Evolutionary conservation across 768 basidiomycete species (phyloP).

Genomic region (Pilatotrama ljubarskyi): DNA sequence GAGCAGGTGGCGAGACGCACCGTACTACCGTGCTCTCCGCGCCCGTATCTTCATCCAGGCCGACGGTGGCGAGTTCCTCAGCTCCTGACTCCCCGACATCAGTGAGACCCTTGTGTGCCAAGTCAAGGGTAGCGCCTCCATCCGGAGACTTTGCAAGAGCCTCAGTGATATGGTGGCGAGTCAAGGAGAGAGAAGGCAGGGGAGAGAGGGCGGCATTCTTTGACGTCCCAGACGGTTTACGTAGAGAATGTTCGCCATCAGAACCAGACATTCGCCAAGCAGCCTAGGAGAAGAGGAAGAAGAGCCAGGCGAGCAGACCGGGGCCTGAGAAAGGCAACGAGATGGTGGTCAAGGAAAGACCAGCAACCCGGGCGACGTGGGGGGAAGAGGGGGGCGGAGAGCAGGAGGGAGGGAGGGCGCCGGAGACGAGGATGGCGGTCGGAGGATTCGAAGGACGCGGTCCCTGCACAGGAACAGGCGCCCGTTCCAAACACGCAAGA

Average conservation of each 20-base stretch:
- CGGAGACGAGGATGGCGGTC: neutral
- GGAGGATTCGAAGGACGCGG: neutral
- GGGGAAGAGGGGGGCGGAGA: neutral
- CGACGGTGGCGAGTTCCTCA: slow-evolving; percentile 68
- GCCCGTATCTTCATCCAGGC: slow-evolving; percentile 46
- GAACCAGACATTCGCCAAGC: slow-evolving; percentile 18
- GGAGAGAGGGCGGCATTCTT: slow-evolving; percentile 27
- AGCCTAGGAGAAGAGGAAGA: neutral
- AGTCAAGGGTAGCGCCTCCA: slow-evolving; percentile 78
- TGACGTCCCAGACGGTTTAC: slow-evolving; percentile 14
- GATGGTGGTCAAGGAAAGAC: neutral
- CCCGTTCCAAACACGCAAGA: neutral
- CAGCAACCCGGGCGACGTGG: neutral
- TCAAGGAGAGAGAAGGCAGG: slow-evolving; percentile 45
- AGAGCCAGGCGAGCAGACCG: neutral
- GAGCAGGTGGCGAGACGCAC: slow-evolving; percentile 41
- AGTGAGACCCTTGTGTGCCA: slow-evolving; percentile 76
- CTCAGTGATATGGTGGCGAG: slow-evolving; percentile 59
- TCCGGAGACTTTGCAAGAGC: slow-evolving; percentile 71
- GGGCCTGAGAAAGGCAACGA: neutral
- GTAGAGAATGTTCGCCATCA: slow-evolving; percentile 22
- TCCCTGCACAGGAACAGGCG: slow-evolving; percentile 11
- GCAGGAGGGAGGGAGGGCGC: neutral
- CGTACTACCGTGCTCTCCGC: slow-evolving; percentile 59
- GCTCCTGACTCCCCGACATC: slow-evolving; percentile 77